Evolutionary conservation across 805 yeast genomes (phyloP), one percentile per base, ranked within the genome.

Genomic region (Sungouiella thailandica): DNA sequence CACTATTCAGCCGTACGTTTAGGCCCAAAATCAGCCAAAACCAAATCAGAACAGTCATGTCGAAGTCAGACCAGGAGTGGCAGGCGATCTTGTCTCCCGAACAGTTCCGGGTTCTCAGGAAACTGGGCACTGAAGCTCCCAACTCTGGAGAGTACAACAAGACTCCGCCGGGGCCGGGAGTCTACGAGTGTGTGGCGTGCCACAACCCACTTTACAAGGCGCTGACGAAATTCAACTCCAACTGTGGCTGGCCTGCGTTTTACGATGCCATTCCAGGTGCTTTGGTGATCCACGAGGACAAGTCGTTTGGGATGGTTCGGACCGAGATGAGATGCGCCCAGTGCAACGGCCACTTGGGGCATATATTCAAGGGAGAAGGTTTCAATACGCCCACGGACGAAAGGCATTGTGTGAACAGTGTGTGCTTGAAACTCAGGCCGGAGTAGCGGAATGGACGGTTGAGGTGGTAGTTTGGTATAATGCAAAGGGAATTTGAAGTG

Each of bases 181-280:
- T 74, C 2, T 93, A 88, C 58, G 62, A 65, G 29, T 93, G 99
- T 62, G 96, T 83, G 0, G 97, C 82, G 5, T 93, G 98, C 60
- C 70, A 69, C 32, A 65, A 73, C 28, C 95, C 96, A 9, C 62
- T 93, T 19, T 93, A 93, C 58, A 72, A 72, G 40, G 79, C 95
- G 18, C 65, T 71, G 20, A 74, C 96, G 3, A 90, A 93, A 58
- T 93, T 93, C 50, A 80, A 82, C 37, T 77, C 95, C 9, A 87
- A 87, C 34, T 93, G 98, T 58, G 98, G 98, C 2, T 93, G 98
- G 98, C 98, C 98, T 1, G 89, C 96, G 0, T 93, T 93, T 58
- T 90, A 81, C 57, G 83, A 86, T 37, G 96, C 95, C 1, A 65
- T 85, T 25, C 94, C 95, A 0, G 89, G 88, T 0, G 70, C 95